These are phyloP conservation scores for Mesembryanthemum crystallinum DNA, from an alignment of 148 eudicot species.

Conservation along the genomic window DNA sequence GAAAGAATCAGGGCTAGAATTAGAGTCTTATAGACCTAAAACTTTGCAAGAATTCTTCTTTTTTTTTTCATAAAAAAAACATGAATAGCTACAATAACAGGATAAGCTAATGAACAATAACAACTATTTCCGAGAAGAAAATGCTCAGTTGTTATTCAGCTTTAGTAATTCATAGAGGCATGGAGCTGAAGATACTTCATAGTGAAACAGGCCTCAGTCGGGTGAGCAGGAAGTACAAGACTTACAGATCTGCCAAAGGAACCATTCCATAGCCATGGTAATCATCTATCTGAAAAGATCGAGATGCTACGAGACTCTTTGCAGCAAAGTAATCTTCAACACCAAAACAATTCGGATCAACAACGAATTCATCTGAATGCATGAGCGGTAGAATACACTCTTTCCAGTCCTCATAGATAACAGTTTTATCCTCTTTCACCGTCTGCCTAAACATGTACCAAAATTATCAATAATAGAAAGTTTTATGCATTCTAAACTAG, in stretches of 20 bases:
- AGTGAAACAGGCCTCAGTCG: neutral
- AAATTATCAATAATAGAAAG: constrained; percentile 20
- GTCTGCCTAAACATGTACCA: constrained; percentile 54
- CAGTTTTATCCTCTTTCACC: constrained; percentile 74
- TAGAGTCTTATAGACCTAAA: neutral
- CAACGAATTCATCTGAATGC: constrained; percentile 35
- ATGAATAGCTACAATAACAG: neutral
- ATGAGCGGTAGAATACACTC: constrained; percentile 70
- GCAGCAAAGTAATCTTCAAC: constrained; percentile 80
- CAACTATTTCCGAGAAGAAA: neutral
- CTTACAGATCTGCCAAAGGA: constrained; percentile 98
- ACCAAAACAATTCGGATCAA: constrained; percentile 60
- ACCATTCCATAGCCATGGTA: constrained; percentile 90
- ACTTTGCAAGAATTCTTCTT: neutral
- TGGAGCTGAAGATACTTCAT: neutral
- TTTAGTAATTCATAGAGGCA: neutral
- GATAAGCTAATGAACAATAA: neutral
- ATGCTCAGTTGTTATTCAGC: neutral
- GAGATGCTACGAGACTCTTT: constrained; percentile 84
- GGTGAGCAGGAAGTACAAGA: constrained; percentile 6
- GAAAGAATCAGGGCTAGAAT: neutral
- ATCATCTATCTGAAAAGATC: constrained; percentile 87
- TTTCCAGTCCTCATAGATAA: constrained; percentile 75
- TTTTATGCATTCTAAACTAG: neutral
- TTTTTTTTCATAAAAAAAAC: neutral